These are phyloP conservation scores for Sphenostylis stenocarpa DNA, from an alignment of 306 rosid genomes.

Conservation along the genomic window DNA sequence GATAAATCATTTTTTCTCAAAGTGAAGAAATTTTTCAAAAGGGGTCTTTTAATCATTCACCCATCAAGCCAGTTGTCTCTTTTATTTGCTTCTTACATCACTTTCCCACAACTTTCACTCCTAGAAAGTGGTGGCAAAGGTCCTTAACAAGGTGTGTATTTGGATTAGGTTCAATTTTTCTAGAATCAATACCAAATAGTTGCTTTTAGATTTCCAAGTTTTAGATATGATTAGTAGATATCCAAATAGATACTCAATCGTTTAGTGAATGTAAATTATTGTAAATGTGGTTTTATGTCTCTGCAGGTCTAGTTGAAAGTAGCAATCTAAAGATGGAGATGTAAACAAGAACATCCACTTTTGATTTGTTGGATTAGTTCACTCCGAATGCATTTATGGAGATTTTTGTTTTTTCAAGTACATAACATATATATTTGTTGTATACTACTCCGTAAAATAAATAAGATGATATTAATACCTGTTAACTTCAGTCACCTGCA, in stretches of 20 bases:
- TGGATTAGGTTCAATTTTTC: too few relatives aligned
- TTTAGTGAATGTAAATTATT: not conserved
- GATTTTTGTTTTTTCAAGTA: constrained; percentile 50
- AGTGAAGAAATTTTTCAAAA: not conserved
- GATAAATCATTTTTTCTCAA: constrained; percentile 34
- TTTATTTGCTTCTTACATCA: not conserved
- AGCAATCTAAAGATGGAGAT: constrained; percentile 73
- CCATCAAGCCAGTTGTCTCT: constrained; percentile 12
- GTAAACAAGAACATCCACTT: constrained; percentile 42
- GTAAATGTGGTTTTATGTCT: constrained; percentile 32
- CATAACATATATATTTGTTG: constrained; percentile 66
- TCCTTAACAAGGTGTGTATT: too few relatives aligned
- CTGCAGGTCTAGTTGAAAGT: constrained; percentile 71
- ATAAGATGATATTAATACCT: constrained; percentile 42
- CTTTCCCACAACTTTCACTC: constrained; percentile 6
- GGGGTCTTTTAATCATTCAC: constrained; percentile 10
- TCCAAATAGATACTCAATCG: too few relatives aligned
- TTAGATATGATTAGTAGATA: too few relatives aligned
- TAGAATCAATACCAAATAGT: too few relatives aligned
- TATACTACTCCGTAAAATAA: constrained; percentile 57
- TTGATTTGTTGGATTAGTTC: constrained; percentile 49
- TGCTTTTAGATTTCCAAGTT: too few relatives aligned
- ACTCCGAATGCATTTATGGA: constrained; percentile 33
- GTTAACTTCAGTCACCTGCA: constrained; percentile 32
- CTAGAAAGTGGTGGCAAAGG: constrained; percentile 13